These are phyloP conservation scores for Chionographis japonica DNA, from an alignment of 106 monocot genomes.

Conservation along the genomic window DNA sequence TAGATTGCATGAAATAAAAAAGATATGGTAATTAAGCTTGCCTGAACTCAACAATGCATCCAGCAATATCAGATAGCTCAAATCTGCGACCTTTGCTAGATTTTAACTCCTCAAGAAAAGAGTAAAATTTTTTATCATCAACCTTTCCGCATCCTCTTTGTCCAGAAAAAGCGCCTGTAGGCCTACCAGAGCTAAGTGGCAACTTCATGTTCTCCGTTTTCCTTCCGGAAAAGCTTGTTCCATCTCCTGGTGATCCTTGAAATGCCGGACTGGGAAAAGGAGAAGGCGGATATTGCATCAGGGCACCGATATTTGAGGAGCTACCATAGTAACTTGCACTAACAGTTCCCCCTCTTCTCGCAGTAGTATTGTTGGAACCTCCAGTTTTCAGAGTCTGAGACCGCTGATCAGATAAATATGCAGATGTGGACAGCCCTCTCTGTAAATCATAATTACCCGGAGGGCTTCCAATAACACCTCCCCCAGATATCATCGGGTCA, in stretches of 20 bases:
- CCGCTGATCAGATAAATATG: conserved; percentile 44
- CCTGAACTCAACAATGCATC: conserved; percentile 89
- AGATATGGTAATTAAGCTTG: conserved; percentile 5
- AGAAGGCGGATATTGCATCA: conserved; percentile 58
- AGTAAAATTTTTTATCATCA: conserved; percentile 51
- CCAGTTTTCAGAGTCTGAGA: conserved; percentile 29
- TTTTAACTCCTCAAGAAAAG: conserved; percentile 89
- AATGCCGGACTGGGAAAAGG: conserved; percentile 44
- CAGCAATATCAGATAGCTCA: conserved; percentile 79
- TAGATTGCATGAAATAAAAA: neutral
- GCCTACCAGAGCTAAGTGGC: conserved; percentile 28
- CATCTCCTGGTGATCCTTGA: conserved; percentile 33
- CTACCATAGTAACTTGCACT: conserved; percentile 55
- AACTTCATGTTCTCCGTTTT: conserved; percentile 55
- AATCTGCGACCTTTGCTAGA: conserved; percentile 57
- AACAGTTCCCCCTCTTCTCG: conserved; percentile 21
- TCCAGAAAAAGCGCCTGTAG: conserved; percentile 34
- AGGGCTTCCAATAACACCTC: conserved; percentile 22
- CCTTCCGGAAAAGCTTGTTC: conserved; percentile 29
- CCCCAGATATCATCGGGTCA: conserved; percentile 36
- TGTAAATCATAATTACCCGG: conserved; percentile 40
- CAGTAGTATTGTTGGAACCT: conserved; percentile 14
- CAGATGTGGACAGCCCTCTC: conserved; percentile 19
- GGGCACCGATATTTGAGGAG: conserved; percentile 30
- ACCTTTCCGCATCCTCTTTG: conserved; percentile 48